Conservation (phyloP, 208 protist genomes). For the Crithidia sp. region DNA sequence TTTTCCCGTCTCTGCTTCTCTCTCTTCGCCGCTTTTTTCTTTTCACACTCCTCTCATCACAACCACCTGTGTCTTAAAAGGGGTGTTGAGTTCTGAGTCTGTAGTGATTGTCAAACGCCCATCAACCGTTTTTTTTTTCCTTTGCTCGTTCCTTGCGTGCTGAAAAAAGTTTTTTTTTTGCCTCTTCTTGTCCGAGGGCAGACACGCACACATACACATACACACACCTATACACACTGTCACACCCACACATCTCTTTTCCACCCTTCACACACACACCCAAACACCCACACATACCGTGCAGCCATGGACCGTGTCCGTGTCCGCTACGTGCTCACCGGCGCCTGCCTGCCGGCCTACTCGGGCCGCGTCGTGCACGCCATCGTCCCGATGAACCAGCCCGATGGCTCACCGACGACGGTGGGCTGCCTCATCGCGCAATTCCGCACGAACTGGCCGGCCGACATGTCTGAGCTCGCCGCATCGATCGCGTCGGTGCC, state of each 20-base stretch:
- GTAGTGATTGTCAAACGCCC: background rate
- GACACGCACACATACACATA: background rate
- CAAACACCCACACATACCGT: conserved; percentile 2
- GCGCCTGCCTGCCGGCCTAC: conserved; percentile 60
- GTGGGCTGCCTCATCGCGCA: conserved; percentile 46
- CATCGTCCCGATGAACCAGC: conserved; percentile 47
- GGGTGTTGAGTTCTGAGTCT: no score
- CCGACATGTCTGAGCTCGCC: conserved; percentile 56
- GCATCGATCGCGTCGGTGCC: conserved; percentile 34
- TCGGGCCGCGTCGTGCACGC: conserved; percentile 69
- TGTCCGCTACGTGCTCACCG: conserved; percentile 77
- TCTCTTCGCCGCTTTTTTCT: background rate
- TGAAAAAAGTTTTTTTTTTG: background rate
- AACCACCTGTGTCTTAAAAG: no score
- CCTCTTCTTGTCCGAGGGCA: background rate
- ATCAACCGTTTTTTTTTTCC: background rate
- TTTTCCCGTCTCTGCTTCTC: background rate
- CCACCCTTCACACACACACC: background rate
- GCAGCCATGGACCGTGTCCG: conserved; percentile 39
- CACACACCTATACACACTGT: background rate
- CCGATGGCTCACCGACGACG: conserved; percentile 50
- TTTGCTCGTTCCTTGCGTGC: background rate
- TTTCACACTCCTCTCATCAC: no score
- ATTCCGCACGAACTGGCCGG: conserved; percentile 69
- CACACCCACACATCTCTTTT: background rate